These are phyloP conservation scores for Coemansia sp. DNA, from an alignment of 192 early-diverging fungal species.

Conservation along the genomic window DNA sequence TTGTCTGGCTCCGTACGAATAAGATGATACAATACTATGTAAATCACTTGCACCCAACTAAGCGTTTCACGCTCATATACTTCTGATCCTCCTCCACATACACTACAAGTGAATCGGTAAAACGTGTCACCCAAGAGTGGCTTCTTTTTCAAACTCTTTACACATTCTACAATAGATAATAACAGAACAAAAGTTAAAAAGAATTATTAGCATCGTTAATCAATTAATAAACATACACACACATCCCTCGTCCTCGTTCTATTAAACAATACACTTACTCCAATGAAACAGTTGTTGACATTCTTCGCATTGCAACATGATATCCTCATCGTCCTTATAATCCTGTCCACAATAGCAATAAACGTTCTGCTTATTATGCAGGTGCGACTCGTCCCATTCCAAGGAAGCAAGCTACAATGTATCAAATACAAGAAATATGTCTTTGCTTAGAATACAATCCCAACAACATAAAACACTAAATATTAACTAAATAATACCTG, in stretches of 20 bases:
- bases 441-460: too few relatives aligned
- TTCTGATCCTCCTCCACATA: constrained; percentile 63
- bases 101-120: constrained; percentile 70
- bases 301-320: constrained; percentile 63
- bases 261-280: constrained; percentile 58
- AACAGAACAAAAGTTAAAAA: neutral
- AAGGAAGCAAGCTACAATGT: constrained; percentile 37
- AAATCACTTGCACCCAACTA: constrained; percentile 71
- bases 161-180: constrained; percentile 55
- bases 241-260: too few relatives aligned
- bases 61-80: constrained; percentile 62
- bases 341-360: constrained; percentile 83
- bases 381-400: constrained; percentile 55
- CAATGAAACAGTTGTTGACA: constrained; percentile 75
- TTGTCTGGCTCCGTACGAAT: constrained; percentile 56
- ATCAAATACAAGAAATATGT: too few relatives aligned
- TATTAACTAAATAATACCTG: neutral
- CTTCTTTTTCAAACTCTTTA: constrained; percentile 54
- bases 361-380: constrained; percentile 57
- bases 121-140: constrained; percentile 71
- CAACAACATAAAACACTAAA: neutral
- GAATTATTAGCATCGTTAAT: neutral
- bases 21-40: constrained; percentile 74
- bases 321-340: constrained; percentile 53
- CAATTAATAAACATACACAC: neutral